phyloP scores from a whole-genome alignment of 805 yeast genomes.

The Saturnispora zaruensis region DNA sequence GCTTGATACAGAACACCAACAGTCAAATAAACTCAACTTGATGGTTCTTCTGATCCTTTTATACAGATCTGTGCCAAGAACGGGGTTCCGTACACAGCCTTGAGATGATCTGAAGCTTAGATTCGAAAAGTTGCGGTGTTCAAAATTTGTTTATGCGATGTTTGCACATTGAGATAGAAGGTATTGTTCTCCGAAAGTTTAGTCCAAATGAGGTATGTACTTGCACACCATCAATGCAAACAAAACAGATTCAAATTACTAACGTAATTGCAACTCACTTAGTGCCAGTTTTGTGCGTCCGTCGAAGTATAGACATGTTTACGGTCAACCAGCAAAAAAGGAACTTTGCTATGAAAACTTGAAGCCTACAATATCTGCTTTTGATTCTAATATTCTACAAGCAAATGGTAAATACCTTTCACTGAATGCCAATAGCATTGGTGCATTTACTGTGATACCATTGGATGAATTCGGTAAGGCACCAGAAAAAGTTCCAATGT shows the following conservation, averaged over 20 bases:
- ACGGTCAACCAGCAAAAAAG: conserved; percentile 74
- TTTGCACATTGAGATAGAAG: neutral
- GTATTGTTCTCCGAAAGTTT: neutral
- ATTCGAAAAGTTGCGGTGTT: neutral
- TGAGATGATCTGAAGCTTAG: neutral
- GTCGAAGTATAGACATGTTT: conserved; percentile 93
- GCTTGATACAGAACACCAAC: neutral
- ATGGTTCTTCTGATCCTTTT: neutral
- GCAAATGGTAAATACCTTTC: conserved; percentile 80
- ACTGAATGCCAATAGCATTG: conserved; percentile 91
- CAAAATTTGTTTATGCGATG: neutral
- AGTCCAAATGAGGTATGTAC: neutral
- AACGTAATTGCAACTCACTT: neutral
- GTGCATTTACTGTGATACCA: conserved; percentile 94
- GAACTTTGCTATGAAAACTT: conserved; percentile 69
- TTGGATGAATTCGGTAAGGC: conserved; percentile 79
- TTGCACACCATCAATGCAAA: neutral
- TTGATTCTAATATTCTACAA: conserved; percentile 88
- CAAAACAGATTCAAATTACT: neutral
- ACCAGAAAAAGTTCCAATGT: conserved; percentile 87
- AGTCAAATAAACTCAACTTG: neutral
- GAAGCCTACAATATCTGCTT: conserved; percentile 81
- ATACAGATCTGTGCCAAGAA: neutral
- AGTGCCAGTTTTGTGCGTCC: conserved; percentile 92
- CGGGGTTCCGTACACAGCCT: conserved; percentile 3